These are phyloP conservation scores for Tephrocybe sp. DNA, from an alignment of 768 basidiomycete species.

Conservation along the genomic window DNA sequence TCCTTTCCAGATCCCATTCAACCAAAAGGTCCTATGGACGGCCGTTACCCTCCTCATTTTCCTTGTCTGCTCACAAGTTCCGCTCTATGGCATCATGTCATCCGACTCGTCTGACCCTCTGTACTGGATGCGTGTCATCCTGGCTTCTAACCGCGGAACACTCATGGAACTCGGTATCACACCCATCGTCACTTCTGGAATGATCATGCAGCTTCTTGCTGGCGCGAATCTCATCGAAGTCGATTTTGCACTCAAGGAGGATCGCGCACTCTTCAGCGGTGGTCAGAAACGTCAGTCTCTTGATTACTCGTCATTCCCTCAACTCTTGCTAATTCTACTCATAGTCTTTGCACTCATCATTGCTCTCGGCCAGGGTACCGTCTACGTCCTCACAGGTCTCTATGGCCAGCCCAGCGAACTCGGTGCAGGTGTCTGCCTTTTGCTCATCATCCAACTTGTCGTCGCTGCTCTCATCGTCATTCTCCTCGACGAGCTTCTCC, in stretches of 20 bases:
- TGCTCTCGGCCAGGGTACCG: conserved; percentile 92
- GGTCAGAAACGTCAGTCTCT: conserved; percentile 87
- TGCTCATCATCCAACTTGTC: conserved; percentile 95
- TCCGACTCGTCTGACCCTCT: conserved; percentile 98
- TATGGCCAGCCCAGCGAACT: conserved; percentile 93
- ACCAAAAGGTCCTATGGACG: conserved; percentile 98
- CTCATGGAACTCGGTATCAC: conserved; percentile 99
- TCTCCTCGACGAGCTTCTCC: conserved; percentile 96
- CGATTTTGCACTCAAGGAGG: conserved; percentile 96
- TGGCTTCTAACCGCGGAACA: conserved; percentile 96
- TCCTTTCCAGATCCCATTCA: conserved; percentile 85
- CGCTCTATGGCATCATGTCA: conserved; percentile 98
- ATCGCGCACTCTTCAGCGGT: conserved; percentile 90
- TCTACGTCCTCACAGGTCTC: conserved; percentile 94
- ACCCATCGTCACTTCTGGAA: conserved; percentile 96
- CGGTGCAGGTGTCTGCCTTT: conserved; percentile 94
- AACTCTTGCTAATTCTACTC: not conserved
- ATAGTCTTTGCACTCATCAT: conserved; percentile 98
- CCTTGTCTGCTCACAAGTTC: conserved; percentile 98
- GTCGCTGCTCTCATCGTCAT: conserved; percentile 95
- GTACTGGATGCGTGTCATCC: conserved; percentile 99
- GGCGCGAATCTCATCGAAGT: conserved; percentile 98
- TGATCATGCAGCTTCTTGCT: conserved; percentile 99
- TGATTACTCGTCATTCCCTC: not conserved
- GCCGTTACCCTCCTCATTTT: conserved; percentile 99